phyloP scores from a whole-genome alignment of 2,329 filamentous ascomycete species.

The Pseudogymnoascus sp. region DNA sequence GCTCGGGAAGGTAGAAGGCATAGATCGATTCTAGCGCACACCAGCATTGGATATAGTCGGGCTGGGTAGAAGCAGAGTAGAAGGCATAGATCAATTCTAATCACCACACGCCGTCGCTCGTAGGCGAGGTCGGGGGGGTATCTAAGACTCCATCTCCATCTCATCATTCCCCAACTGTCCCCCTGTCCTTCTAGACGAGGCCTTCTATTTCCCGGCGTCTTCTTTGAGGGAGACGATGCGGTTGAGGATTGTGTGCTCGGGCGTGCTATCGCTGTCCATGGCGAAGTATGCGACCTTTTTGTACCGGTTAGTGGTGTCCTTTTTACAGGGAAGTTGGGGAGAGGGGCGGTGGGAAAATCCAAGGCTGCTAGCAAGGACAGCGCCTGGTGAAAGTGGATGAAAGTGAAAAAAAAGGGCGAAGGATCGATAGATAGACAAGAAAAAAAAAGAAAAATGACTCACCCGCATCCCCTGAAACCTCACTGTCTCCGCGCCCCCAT shows the following conservation, averaged over 20 bases:
- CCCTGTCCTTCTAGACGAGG: background rate
- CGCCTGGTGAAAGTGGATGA: too few species aligned
- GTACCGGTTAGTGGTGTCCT: background rate
- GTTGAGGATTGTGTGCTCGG: constrained; percentile 79
- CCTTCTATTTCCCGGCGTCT: constrained; percentile 56
- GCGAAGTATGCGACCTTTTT: constrained; percentile 31
- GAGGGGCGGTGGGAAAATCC: background rate
- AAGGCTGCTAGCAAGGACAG: too few species aligned
- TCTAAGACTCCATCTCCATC: too few species aligned
- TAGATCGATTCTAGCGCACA: too few species aligned
- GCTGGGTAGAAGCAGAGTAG: too few species aligned
- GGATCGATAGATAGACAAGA: background rate
- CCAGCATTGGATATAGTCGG: too few species aligned
- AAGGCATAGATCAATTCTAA: too few species aligned
- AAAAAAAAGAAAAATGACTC: constrained; percentile 37
- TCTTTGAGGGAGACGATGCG: constrained; percentile 89
- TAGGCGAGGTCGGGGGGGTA: too few species aligned
- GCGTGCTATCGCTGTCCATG: constrained; percentile 69
- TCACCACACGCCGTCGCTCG: too few species aligned
- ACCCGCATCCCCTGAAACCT: constrained; percentile 88
- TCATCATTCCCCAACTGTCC: too few species aligned
- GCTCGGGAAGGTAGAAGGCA: too few species aligned
- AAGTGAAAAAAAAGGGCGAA: background rate
- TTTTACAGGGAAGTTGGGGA: too few species aligned
- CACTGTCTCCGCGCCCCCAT: constrained; percentile 62